Percentiles rank a stretch among this genome's conserved stretches.
These are phyloP conservation scores for Stephania japonica DNA, from an alignment of 164 flowering plant genomes.

Conservation along the genomic window DNA sequence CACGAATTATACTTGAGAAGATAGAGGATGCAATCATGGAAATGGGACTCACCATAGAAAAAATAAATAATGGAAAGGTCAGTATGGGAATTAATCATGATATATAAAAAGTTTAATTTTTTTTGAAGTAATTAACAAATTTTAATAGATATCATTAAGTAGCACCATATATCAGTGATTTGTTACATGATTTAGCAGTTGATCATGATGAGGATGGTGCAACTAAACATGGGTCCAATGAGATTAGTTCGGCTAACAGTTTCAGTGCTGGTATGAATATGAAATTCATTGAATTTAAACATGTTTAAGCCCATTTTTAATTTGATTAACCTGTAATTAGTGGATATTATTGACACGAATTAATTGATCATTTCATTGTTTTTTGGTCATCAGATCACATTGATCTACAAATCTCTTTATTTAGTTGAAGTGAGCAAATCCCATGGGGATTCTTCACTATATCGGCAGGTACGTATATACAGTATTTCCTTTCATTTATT, in stretches of 20 bases:
- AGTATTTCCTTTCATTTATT: too few relatives aligned
- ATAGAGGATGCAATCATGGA: slow-evolving; percentile 60
- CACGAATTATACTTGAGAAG: slow-evolving; percentile 58
- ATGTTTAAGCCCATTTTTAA: too few relatives aligned
- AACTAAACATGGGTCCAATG: slow-evolving; percentile 39
- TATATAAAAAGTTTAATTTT: too few relatives aligned
- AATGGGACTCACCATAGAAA: slow-evolving; percentile 69
- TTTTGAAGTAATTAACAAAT: too few relatives aligned
- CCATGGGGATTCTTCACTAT: slow-evolving; percentile 61
- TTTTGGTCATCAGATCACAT: slow-evolving; percentile 52
- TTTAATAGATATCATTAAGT: background rate
- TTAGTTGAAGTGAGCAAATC: slow-evolving; percentile 89
- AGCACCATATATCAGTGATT: too few relatives aligned
- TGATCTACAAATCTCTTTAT: slow-evolving; percentile 64
- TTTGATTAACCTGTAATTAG: too few relatives aligned
- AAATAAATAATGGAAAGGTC: slow-evolving; percentile 68
- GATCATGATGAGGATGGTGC: slow-evolving; percentile 40
- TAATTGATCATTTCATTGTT: background rate
- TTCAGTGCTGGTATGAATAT: slow-evolving; percentile 55
- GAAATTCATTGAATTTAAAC: too few relatives aligned
- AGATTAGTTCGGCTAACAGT: slow-evolving; percentile 52
- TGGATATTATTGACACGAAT: background rate
- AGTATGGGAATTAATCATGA: slow-evolving; percentile 12
- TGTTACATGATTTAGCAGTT: too few relatives aligned
- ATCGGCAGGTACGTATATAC: slow-evolving; percentile 55